Base-by-base conservation (phyloP, 2,329 filamentous ascomycete species). In the Fusarium nisikadoi region DNA sequence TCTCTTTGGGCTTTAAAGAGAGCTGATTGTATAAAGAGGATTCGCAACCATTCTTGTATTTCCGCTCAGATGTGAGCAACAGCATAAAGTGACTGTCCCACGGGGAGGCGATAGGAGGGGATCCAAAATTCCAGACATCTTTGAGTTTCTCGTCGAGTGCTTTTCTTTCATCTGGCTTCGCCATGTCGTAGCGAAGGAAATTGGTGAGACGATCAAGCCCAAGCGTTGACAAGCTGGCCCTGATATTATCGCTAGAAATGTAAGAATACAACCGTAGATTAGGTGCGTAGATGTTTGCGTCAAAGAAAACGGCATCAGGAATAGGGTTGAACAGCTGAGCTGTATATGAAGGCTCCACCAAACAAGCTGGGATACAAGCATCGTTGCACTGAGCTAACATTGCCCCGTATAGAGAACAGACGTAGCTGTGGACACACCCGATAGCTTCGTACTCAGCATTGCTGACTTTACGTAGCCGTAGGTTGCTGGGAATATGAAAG, bases 321-420 rank as follows among this genome's bases (percentile, higher is more conserved):
- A 36, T 50, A 16, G 66, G 66, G 19, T 27, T 68, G 35, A 70
- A 35, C 13, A 62, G 20, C n/a, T 50, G 27, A 3, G 14, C 54
- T 25, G 27, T 11, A 7, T 27, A 14, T 62, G 58, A 42, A 45
- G 43, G 35, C 1, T n/a, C 4, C 17, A 27, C 16, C 5, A 16
- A 16, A 33, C 33, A n/a, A 4, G 58, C 16, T 39, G 52, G 25
- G 5, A 73, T 55, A 39, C 45, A 52, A 11, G 36, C 29, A 41
- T 46, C 0, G 10, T 55, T 38, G 35, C 68, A 74, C 14, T 70
- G 65, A 0, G 47, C 61, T 4, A 68, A 62, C 7, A 75, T 62
- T 2, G 71, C 65, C 20, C 59, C 60, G 36, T 72, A 68, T 13
- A 74, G 33, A 49, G 68, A 68, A 31, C 27, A 6, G 4, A 68